phyloP scores from a whole-genome alignment of 176 grass and related monocot genomes.

The Rhynchospora tenuis region DNA sequence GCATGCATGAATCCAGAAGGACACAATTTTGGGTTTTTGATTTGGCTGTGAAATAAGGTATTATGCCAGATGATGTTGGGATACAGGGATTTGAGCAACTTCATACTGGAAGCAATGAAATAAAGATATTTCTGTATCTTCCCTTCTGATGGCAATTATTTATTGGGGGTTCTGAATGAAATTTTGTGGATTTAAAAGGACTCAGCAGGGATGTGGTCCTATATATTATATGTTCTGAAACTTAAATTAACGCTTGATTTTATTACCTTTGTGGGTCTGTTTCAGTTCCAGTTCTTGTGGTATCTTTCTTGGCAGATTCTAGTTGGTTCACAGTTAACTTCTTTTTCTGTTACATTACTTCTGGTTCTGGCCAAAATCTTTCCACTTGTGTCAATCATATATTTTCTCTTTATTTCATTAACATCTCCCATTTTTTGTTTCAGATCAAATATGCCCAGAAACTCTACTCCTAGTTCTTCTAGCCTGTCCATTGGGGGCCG shows the following conservation, averaged over 20 bases:
- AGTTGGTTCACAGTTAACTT: background rate
- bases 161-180: background rate
- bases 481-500: background rate
- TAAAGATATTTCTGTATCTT: slow-evolving; percentile 12
- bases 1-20: too few relatives aligned
- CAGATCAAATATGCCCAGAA: slow-evolving; percentile 18
- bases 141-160: slow-evolving; percentile 38
- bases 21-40: too few relatives aligned
- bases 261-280: background rate
- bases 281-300: background rate
- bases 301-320: background rate
- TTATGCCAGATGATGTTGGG: too few relatives aligned
- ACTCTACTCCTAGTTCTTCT: slow-evolving; percentile 7
- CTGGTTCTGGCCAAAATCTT: background rate
- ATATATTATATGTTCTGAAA: background rate
- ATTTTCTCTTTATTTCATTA: background rate
- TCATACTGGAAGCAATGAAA: slow-evolving; percentile 50
- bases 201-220: background rate
- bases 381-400: background rate
- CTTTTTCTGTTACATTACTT: background rate
- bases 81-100: slow-evolving; percentile 58
- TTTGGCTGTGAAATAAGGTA: background rate
- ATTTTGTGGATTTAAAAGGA: background rate
- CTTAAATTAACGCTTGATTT: background rate
- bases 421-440: background rate